Base-by-base conservation (phyloP, 2,329 filamentous ascomycete species). In the Xylariaceae sp. region DNA sequence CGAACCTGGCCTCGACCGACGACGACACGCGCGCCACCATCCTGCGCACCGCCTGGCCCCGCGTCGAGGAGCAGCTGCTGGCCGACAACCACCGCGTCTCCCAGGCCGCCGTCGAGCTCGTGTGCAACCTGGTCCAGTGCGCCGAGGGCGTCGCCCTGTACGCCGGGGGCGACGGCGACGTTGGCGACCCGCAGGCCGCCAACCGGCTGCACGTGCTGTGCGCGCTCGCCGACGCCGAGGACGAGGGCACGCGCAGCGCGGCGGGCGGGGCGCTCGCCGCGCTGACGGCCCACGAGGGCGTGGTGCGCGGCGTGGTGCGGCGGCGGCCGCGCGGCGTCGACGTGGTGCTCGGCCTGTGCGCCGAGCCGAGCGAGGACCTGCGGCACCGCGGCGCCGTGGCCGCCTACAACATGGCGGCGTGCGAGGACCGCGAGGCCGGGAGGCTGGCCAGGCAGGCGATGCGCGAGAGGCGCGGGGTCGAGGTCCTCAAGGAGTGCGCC, bases 261-360 rank as follows among this genome's bases (percentile, higher is more conserved):
- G 89, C 92, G 0, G 88, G 89, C 3, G 92, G 92, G 2, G 90
- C 88, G 0, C 59, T 98, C 31, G 92, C 90, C 1, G 84, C 84
- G 59, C 61, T 98, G 16, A 88, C 88, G 0, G 76, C 78, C 19
- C 88, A 81, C 55, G 85, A 92, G 47, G 70, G 72, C 2, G 83
- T 85, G 0, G 80, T 90, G 1, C 68, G 74, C 3, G 80, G 74
- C 4, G 70, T 96, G 3, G 49, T 94, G 23, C 72, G 76, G 38
- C 70, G 82, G 22, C 76, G 85, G 5, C n/a, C n/a, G n/a, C 71
- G 82, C 11, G 87, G 86, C 1, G 69, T 92, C 4, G 70, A 78
- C 40, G 75, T 86, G n/a, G 50, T 96, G n/a, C 59, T 98, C n/a
- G 76, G 70, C 0, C 61, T 96, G 52, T 94, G 87, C 50, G 65